phyloP scores from a whole-genome alignment of 305 asterid genomes.

The Solanum hybrid region DNA sequence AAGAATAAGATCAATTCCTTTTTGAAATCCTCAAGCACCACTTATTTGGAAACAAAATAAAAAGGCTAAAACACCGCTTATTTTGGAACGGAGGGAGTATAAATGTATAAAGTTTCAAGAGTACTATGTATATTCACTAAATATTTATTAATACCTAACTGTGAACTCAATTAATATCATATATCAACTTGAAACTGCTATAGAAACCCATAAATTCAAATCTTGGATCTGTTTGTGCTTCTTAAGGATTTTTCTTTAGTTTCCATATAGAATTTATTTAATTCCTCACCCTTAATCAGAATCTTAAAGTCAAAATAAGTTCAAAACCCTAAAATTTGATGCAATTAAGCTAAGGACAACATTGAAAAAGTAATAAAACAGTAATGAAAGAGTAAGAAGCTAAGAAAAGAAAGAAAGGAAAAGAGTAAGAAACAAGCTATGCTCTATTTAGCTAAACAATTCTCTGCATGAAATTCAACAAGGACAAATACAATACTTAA shows the following conservation, averaged over 20 bases:
- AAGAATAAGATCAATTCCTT: neutral
- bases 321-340: neutral
- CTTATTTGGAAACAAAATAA: neutral
- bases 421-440: no score
- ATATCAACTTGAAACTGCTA: neutral
- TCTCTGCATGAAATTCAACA: no score
- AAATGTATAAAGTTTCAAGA: neutral
- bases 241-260: neutral
- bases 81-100: neutral
- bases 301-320: neutral
- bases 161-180: neutral
- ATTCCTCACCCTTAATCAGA: neutral
- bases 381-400: no score
- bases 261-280: neutral
- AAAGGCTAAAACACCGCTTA: neutral
- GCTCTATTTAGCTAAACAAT: no score
- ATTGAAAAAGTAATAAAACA: no score
- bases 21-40: neutral
- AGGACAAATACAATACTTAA: no score
- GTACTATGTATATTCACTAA: neutral
- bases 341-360: no score
- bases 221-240: neutral
- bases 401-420: no score
- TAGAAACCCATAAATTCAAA: neutral
- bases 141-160: neutral